Percentiles rank a stretch among this genome's conserved stretches.
phyloP scores from a whole-genome alignment of 2,329 filamentous ascomycete genomes.

The Berkeleyomyces rouxiae region DNA sequence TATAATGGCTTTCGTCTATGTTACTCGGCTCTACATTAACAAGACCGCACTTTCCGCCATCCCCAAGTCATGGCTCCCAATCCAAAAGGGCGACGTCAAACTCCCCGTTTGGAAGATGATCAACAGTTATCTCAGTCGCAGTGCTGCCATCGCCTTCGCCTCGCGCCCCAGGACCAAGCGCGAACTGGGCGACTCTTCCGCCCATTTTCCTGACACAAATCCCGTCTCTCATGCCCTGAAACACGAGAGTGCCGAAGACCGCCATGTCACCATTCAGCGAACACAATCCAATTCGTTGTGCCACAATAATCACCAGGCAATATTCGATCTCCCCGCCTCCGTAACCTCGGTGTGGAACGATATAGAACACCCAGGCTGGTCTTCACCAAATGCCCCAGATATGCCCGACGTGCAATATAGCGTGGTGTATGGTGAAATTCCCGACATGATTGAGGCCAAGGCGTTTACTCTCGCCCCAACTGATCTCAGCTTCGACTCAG shows the following conservation, averaged over 20 bases:
- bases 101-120: constrained; percentile 63
- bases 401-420: constrained; percentile 69
- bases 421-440: constrained; percentile 66
- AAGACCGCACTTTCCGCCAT: constrained; percentile 64
- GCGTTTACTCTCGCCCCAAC: constrained; percentile 67
- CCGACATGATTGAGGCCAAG: constrained; percentile 81
- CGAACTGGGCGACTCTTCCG: background rate
- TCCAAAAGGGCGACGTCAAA: constrained; percentile 70
- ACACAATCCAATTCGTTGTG: background rate
- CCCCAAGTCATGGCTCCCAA: constrained; percentile 70
- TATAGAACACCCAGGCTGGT: constrained; percentile 82
- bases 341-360: constrained; percentile 49
- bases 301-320: background rate
- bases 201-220: background rate
- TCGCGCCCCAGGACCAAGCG: constrained; percentile 41
- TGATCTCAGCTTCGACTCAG: background rate
- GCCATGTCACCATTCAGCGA: background rate
- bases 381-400: constrained; percentile 57
- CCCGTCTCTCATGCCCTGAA: background rate
- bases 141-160: constrained; percentile 67
- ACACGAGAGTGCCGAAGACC: background rate
- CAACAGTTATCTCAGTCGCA: constrained; percentile 52
- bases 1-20: constrained; percentile 60
- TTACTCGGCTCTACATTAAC: constrained; percentile 72
- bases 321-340: background rate